These are phyloP conservation scores for Populus hybrid DNA, from an alignment of 441 rosid genomes.

Conservation along the genomic window DNA sequence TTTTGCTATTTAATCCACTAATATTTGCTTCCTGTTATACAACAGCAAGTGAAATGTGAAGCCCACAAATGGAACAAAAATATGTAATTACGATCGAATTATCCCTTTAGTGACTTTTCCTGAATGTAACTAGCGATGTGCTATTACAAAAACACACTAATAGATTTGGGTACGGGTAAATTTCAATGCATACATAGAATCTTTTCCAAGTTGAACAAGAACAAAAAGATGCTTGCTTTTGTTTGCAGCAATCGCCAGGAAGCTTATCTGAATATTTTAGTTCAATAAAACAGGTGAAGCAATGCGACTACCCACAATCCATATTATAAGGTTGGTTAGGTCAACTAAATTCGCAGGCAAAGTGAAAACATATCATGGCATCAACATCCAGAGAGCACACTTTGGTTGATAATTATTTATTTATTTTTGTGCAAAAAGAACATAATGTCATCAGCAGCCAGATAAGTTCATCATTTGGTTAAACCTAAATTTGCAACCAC, in stretches of 20 bases:
- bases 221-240: neutral
- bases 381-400: no score
- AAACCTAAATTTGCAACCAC: neutral
- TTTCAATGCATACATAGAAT: neutral
- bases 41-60: constrained; percentile 1
- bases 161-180: neutral
- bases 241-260: neutral
- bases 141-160: neutral
- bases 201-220: neutral
- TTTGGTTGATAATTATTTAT: no score
- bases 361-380: no score
- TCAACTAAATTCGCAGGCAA: no score
- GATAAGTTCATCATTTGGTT: neutral
- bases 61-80: neutral
- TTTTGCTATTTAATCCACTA: constrained; percentile 70
- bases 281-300: neutral
- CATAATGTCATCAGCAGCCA: neutral
- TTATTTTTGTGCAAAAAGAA: neutral
- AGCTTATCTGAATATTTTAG: neutral
- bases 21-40: constrained; percentile 61
- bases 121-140: neutral
- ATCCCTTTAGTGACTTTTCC: neutral
- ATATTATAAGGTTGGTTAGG: no score
- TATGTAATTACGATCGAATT: neutral
- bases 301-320: neutral